These are phyloP conservation scores for Inonotus hispidus DNA, from an alignment of 1,284 basidiomycete genomes.

Conservation along the genomic window DNA sequence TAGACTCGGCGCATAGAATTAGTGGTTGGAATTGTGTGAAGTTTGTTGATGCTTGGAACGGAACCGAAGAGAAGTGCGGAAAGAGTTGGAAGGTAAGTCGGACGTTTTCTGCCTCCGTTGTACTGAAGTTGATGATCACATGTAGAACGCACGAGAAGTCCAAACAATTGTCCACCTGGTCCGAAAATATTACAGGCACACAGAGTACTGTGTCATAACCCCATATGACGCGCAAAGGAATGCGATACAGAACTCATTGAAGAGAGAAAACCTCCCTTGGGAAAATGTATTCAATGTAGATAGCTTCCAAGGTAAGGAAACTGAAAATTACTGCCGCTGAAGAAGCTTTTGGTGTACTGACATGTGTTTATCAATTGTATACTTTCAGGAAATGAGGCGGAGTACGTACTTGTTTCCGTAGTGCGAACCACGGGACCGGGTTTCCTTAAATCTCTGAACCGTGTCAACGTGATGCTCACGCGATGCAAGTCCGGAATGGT, in stretches of 20 bases:
- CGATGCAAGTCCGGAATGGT: constrained; percentile 40
- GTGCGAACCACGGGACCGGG: constrained; percentile 37
- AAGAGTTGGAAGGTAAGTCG: constrained; percentile 41
- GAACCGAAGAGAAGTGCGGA: constrained; percentile 33
- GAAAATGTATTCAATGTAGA: constrained; percentile 48
- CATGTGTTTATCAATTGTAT: background rate
- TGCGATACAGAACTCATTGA: constrained; percentile 36
- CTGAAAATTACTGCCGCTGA: background rate
- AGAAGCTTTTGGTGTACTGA: background rate
- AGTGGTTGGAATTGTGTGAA: constrained; percentile 27
- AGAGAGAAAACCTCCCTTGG: constrained; percentile 34
- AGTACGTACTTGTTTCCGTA: constrained; percentile 39
- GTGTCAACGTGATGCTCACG: constrained; percentile 46
- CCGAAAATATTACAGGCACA: constrained; percentile 32
- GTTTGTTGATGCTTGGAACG: constrained; percentile 39
- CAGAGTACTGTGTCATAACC: constrained; percentile 44
- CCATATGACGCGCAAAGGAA: constrained; percentile 52
- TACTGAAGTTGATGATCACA: background rate
- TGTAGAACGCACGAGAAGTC: constrained; percentile 40
- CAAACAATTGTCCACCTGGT: constrained; percentile 37
- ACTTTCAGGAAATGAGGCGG: constrained; percentile 37
- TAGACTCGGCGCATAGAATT: constrained; percentile 34
- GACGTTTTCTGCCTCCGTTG: background rate
- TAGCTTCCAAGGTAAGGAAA: constrained; percentile 39
- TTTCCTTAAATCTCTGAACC: constrained; percentile 35